Percentiles rank a stretch among this genome's conserved stretches.
These are phyloP conservation scores for Tricholoma sp. DNA, from an alignment of 768 basidiomycete species.

Conservation along the genomic window DNA sequence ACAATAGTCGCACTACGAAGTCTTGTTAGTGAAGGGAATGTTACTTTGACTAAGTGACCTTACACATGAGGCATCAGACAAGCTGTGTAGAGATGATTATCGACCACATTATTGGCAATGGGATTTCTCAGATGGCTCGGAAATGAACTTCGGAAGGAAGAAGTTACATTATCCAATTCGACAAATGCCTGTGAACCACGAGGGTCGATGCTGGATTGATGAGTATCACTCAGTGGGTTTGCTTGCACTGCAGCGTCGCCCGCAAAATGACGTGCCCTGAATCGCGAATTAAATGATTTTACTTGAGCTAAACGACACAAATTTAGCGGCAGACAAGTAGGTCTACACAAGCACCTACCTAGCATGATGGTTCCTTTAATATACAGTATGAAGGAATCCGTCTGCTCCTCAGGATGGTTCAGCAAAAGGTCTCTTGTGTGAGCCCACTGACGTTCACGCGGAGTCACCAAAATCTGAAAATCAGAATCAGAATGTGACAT, in stretches of 20 bases:
- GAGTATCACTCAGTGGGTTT: constrained; percentile 31
- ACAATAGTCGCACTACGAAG: constrained; percentile 55
- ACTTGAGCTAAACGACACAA: constrained; percentile 29
- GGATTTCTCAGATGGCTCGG: constrained; percentile 53
- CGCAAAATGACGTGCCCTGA: constrained; percentile 52
- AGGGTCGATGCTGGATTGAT: constrained; percentile 43
- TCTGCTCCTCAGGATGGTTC: constrained; percentile 53
- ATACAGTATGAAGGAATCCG: constrained; percentile 69
- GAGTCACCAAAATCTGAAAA: constrained; percentile 39
- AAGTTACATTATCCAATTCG: constrained; percentile 55
- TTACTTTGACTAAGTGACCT: constrained; percentile 3
- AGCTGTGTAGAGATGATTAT: constrained; percentile 51
- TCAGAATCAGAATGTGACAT: constrained; percentile 1
- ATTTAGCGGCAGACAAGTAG: background rate
- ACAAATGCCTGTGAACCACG: constrained; percentile 59
- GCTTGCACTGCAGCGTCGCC: constrained; percentile 46
- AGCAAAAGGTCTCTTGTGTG: constrained; percentile 57
- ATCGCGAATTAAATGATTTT: constrained; percentile 66
- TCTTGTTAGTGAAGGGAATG: constrained; percentile 3
- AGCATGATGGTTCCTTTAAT: constrained; percentile 66
- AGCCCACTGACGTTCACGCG: constrained; percentile 62
- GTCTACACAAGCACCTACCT: constrained; percentile 28
- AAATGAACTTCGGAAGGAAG: constrained; percentile 54
- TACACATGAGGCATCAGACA: constrained; percentile 41
- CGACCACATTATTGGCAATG: constrained; percentile 49